A percentile compares a stretch with the other conserved stretches of the same genome.
These are phyloP conservation scores for Aspergillus tanneri DNA, from an alignment of 2,329 filamentous ascomycete genomes.

Conservation along the genomic window DNA sequence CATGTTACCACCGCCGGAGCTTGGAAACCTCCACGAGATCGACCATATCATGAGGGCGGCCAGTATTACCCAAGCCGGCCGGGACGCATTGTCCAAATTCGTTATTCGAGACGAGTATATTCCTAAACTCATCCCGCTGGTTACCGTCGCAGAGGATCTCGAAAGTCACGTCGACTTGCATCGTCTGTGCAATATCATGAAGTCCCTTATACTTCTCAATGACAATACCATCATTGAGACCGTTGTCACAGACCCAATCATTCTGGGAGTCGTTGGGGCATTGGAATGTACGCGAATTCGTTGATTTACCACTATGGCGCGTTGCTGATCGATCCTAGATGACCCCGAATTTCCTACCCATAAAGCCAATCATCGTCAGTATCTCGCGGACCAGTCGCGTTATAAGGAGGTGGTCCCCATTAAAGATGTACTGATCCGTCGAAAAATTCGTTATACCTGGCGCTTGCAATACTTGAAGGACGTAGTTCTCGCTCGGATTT, in stretches of 20 bases:
- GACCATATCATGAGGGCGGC: conserved; percentile 80
- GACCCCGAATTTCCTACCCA: conserved; percentile 97
- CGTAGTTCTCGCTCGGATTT: conserved; percentile 91
- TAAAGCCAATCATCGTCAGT: conserved; percentile 95
- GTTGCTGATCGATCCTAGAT: conserved; percentile 52
- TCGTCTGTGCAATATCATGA: conserved; percentile 95
- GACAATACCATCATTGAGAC: conserved; percentile 93
- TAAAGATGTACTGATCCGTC: conserved; percentile 73
- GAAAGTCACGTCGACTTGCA: conserved; percentile 86
- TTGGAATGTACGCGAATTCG: conserved; percentile 66
- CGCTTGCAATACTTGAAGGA: conserved; percentile 96
- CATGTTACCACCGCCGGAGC: conserved; percentile 72
- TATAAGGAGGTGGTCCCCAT: conserved; percentile 97
- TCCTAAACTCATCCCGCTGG: conserved; percentile 77
- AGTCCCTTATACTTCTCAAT: conserved; percentile 89
- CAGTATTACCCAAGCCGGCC: conserved; percentile 69
- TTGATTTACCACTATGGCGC: neutral
- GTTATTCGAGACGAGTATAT: conserved; percentile 86
- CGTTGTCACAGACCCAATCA: conserved; percentile 83
- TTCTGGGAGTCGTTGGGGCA: conserved; percentile 89
- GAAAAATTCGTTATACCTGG: conserved; percentile 95
- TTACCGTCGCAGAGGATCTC: conserved; percentile 85
- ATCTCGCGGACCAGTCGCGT: conserved; percentile 80
- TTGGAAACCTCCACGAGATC: conserved; percentile 81
- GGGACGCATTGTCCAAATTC: conserved; percentile 84